Base-by-base conservation (phyloP, 2,329 filamentous ascomycete species). In the Nemania sp. region DNA sequence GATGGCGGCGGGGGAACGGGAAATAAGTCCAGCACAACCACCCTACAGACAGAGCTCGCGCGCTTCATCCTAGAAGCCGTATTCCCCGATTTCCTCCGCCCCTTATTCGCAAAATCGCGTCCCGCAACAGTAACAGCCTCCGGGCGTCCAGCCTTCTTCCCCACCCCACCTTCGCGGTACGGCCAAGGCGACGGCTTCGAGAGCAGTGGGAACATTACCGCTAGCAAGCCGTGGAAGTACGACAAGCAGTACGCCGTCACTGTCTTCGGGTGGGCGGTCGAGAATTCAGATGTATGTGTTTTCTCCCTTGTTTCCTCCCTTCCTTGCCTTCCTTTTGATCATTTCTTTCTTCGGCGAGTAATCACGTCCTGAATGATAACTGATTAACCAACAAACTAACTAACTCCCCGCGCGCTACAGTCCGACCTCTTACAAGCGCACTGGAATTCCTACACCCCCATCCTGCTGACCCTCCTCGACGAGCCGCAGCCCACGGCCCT, bases 361-460 rank as follows among this genome's bases (percentile, higher is more conserved):
- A n/a, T n/a, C n/a, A n/a, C n/a, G n/a, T n/a, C n/a, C n/a, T n/a
- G n/a, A n/a, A n/a, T n/a, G n/a, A n/a, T n/a, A n/a, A n/a, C n/a
- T n/a, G n/a, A 26, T 7, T 12, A 22, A 20, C 30, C 26, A 17
- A 2, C 3, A 36, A 15, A 39, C 9, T 20, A 23, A 6, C 43
- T 57, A 15, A 40, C 31, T 22, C 15, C n/a, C 6, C n/a, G n/a
- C n/a, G 44, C 5, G 19, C 52, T 23, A 60, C n/a, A n/a, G 28
- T 48, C 56, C n/a, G n/a, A 43, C 47, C 66, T 77, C 6, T 70
- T 88, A 8, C 71, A 79, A 57, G 67, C 75, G 9, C 73, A 84
- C 62, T 93, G 89, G 86, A 83, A 83, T 3, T 73, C 89, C 6
- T 81, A 88, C 54, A 80, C 86, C 1, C 90, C 90, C 1, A 83